Evolutionary conservation across 1,139 yeast genomes (phyloP).

Genomic region (Yamadazyma dendronema): DNA sequence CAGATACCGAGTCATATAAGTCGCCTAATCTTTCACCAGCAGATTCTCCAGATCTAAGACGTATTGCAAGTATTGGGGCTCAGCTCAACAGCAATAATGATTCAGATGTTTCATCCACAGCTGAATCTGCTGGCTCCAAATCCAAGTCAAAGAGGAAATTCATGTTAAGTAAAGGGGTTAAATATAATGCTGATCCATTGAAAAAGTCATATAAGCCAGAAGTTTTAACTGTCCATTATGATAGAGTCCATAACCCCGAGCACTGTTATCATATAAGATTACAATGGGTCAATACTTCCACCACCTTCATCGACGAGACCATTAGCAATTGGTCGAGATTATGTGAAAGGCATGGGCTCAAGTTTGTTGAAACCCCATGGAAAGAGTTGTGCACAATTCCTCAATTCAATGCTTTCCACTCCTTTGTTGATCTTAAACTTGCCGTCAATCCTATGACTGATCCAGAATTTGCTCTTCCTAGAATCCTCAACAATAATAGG

Average conservation of each 20-base stretch:
- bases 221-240: slow-evolving; percentile 79
- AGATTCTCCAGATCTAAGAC: slow-evolving; percentile 23
- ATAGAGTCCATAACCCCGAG: slow-evolving; percentile 89
- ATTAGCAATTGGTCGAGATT: slow-evolving; percentile 76
- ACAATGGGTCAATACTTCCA: slow-evolving; percentile 92
- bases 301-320: slow-evolving; percentile 86
- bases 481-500: slow-evolving; percentile 45
- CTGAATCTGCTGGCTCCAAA: slow-evolving; percentile 27
- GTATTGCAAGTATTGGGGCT: slow-evolving; percentile 21
- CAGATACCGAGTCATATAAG: slow-evolving; percentile 27
- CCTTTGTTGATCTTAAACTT: slow-evolving; percentile 67
- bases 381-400: slow-evolving; percentile 80
- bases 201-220: slow-evolving; percentile 76
- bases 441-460: slow-evolving; percentile 69
- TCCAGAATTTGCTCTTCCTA: slow-evolving; percentile 51
- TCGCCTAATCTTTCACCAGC: slow-evolving; percentile 26
- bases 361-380: slow-evolving; percentile 91
- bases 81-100: slow-evolving; percentile 13
- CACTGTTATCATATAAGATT: slow-evolving; percentile 89
- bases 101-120: slow-evolving; percentile 36
- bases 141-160: slow-evolving; percentile 25
- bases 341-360: slow-evolving; percentile 83
- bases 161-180: slow-evolving; percentile 58
- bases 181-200: slow-evolving; percentile 74
- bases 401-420: slow-evolving; percentile 78